phyloP scores from a whole-genome alignment of 371 early-diverging fungal genomes.

The Circinella umbellata region DNA sequence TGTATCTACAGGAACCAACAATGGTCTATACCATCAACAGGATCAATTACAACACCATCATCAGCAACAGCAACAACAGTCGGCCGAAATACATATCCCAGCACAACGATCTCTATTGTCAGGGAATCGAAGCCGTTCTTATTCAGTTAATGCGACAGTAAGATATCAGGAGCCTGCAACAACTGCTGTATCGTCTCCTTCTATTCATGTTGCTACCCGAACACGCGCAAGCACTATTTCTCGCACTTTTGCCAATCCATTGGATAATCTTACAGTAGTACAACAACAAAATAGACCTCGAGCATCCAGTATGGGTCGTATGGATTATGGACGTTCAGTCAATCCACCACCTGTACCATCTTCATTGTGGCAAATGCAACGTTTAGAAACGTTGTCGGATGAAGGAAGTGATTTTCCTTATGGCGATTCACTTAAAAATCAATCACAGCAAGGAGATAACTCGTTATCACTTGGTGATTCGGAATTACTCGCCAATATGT shows the following conservation, averaged over 20 bases:
- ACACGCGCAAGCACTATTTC: conserved; percentile 38
- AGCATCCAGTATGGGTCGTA: conserved; percentile 66
- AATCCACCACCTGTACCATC: conserved; percentile 42
- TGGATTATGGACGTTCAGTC: conserved; percentile 41
- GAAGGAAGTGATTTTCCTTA: conserved; percentile 31
- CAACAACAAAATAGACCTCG: conserved; percentile 60
- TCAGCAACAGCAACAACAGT: conserved; percentile 5
- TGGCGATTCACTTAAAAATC: neutral
- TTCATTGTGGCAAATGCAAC: conserved; percentile 47
- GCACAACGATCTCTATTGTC: conserved; percentile 32
- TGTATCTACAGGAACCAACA: conserved; percentile 2
- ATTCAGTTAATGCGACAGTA: conserved; percentile 74
- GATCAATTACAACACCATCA: conserved; percentile 16
- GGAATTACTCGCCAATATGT: conserved; percentile 52
- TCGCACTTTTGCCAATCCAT: conserved; percentile 35
- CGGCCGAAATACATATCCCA: conserved; percentile 37
- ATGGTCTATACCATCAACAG: conserved; percentile 37
- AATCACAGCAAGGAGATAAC: conserved; percentile 9
- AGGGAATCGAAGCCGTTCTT: conserved; percentile 67
- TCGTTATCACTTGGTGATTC: conserved; percentile 54
- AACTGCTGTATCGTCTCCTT: conserved; percentile 1
- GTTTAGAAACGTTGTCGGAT: conserved; percentile 44
- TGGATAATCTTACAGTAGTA: conserved; percentile 49
- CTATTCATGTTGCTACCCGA: conserved; percentile 7
- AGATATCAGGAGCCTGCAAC: conserved; percentile 48